Conservation (phyloP, 345 rosid species). For the Excoecaria cochinchinensis region DNA sequence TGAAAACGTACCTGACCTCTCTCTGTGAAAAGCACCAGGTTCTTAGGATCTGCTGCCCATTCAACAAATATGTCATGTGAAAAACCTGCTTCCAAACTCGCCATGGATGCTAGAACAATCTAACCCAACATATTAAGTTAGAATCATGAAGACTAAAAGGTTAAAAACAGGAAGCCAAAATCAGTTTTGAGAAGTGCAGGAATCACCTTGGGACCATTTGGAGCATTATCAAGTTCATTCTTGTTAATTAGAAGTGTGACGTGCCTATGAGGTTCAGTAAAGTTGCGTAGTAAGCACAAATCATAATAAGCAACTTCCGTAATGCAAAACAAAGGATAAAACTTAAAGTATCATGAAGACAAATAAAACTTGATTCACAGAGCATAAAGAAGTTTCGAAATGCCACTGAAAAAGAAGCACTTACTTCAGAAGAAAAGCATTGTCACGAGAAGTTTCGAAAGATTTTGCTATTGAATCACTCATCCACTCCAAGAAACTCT, state of each 20-base stretch:
- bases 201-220: conserved; percentile 89
- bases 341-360: not conserved
- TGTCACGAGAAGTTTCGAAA: conserved; percentile 94
- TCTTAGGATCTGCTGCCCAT: conserved; percentile 86
- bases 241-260: conserved; percentile 79
- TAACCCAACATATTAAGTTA: conserved; percentile 32
- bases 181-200: not conserved
- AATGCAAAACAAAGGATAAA: conserved; percentile 14
- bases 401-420: conserved; percentile 10
- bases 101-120: conserved; percentile 98
- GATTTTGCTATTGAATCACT: conserved; percentile 95
- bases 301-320: not conserved
- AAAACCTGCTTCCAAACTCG: conserved; percentile 94
- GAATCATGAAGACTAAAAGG: conserved; percentile 8
- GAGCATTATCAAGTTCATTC: conserved; percentile 80
- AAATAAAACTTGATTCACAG: not conserved
- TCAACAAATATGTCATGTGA: conserved; percentile 95
- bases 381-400: not conserved
- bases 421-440: conserved; percentile 91
- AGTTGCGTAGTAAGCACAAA: not conserved
- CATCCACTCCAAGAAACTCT: conserved; percentile 99
- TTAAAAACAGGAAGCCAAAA: conserved; percentile 11
- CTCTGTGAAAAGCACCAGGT: conserved; percentile 89
- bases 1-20: conserved; percentile 76
- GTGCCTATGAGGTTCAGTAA: conserved; percentile 54